Base-by-base conservation (phyloP, 2,329 filamentous ascomycete genomes). In the Xylaria sp. region DNA sequence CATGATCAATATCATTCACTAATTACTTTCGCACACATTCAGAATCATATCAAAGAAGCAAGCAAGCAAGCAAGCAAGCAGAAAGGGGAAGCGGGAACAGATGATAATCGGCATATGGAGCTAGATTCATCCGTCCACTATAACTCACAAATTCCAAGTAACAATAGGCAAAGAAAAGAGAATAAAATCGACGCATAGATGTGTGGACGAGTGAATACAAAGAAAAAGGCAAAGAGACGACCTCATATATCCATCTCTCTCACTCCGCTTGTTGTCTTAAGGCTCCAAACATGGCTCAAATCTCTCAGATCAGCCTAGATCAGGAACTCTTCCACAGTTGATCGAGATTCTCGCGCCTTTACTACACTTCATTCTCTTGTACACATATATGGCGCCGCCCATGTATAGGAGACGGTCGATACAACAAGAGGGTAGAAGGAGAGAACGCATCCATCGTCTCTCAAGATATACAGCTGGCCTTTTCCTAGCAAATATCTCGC, bases 391-490 rank as follows among this genome's bases (percentile, higher is more conserved):
- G 33, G 46, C 48, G 28, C 43, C 66, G 57, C 56, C 55, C 55
- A 63, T 57, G 55, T 62, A 61, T 55, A 64, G 49, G 33, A 65
- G 65, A 68, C 15, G 12, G 62, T 39, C 43, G 52, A 58, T 39
- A 48, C 23, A 48, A 49, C 28, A 51, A 31, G n/a, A 31, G 23
- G 57, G 46, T n/a, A 56, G 39, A 12, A 70, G 28, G 28, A 58
- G 33, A 18, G 31, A 33, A 55, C 12, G 9, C 46, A 20, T 18
- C 36, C 25, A 31, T 58, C 52, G 23, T 68, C 43, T 62, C 39
- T 20, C 43, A 36, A 68, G 39, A 64, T 31, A 13, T 12, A 56
- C 25, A 51, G 28, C 58, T 18, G 20, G 20, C 59, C 33, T n/a
- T 56, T 41, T 20, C 58, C 48, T 61, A 58, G n/a, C 25, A 63